Conservation (phyloP, 2,329 filamentous ascomycete genomes). For the Epichloe typhina region DNA sequence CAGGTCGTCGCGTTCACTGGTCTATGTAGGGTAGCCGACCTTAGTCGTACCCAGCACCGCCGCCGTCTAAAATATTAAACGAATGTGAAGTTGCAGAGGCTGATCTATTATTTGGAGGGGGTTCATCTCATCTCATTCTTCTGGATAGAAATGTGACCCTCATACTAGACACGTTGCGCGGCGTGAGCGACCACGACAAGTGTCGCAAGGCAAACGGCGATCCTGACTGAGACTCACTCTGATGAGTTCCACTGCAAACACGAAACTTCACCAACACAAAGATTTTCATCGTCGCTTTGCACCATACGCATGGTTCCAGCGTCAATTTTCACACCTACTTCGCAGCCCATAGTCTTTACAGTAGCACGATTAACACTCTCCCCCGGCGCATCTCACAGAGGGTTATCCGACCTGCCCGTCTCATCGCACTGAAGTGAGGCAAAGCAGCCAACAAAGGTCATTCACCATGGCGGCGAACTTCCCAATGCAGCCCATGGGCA, state of each 20-base stretch:
- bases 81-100: too few species aligned
- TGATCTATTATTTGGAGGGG: too few species aligned
- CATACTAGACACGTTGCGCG: not conserved
- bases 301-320: too few species aligned
- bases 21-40: too few species aligned
- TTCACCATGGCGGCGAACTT: slow-evolving; percentile 31
- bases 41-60: too few species aligned
- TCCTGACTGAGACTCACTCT: not conserved
- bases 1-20: too few species aligned
- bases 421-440: not conserved
- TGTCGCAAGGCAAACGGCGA: not conserved
- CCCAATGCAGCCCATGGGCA: slow-evolving; percentile 53
- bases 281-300: not conserved
- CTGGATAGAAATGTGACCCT: not conserved
- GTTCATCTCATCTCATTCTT: not conserved
- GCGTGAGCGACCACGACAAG: not conserved
- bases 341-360: not conserved
- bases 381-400: not conserved
- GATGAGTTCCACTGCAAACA: not conserved
- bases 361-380: not conserved
- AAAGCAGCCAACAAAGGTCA: not conserved
- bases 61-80: too few species aligned
- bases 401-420: not conserved
- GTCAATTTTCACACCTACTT: not conserved
- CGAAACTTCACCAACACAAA: not conserved